Evolutionary conservation across 768 basidiomycete species (phyloP).

Genomic region (Dictyophora rubrovolvata): DNA sequence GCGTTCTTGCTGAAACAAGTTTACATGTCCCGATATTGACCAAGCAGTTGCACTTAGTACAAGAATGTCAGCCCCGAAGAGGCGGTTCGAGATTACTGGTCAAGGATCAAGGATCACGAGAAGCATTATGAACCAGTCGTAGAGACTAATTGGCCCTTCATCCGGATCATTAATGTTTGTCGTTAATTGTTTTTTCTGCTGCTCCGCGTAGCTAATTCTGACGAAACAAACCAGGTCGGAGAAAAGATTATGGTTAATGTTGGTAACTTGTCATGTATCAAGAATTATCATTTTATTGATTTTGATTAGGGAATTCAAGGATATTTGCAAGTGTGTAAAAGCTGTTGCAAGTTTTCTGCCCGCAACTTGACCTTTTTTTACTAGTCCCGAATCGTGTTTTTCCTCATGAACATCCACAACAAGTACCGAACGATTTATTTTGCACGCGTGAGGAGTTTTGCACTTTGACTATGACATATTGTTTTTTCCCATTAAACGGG

Average conservation of each 20-base stretch:
- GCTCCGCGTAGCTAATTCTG: background rate
- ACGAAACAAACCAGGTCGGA: conserved; percentile 49
- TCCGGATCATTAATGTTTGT: conserved; percentile 84
- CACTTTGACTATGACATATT: background rate
- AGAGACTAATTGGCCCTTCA: conserved; percentile 85
- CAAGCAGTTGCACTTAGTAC: conserved; percentile 44
- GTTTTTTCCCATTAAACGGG: background rate
- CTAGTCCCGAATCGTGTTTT: conserved; percentile 92
- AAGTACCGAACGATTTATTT: conserved; percentile 90
- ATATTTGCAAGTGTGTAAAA: conserved; percentile 59
- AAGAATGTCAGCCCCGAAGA: conserved; percentile 85
- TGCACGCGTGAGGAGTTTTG: conserved; percentile 63
- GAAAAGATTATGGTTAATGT: conserved; percentile 95
- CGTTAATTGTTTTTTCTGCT: background rate
- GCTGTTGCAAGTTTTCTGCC: too few species aligned
- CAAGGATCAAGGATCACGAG: conserved; percentile 81
- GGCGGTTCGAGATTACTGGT: conserved; percentile 87
- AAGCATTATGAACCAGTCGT: conserved; percentile 83
- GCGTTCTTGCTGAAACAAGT: conserved; percentile 21
- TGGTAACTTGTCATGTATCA: conserved; percentile 17
- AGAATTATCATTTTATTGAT: background rate
- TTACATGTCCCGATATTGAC: background rate
- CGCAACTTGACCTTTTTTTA: too few species aligned
- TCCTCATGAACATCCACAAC: conserved; percentile 99
- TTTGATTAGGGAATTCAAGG: conserved; percentile 64